Base-by-base conservation (phyloP, 169 alveolate genomes). In the Cryptosporidium parvum region DNA sequence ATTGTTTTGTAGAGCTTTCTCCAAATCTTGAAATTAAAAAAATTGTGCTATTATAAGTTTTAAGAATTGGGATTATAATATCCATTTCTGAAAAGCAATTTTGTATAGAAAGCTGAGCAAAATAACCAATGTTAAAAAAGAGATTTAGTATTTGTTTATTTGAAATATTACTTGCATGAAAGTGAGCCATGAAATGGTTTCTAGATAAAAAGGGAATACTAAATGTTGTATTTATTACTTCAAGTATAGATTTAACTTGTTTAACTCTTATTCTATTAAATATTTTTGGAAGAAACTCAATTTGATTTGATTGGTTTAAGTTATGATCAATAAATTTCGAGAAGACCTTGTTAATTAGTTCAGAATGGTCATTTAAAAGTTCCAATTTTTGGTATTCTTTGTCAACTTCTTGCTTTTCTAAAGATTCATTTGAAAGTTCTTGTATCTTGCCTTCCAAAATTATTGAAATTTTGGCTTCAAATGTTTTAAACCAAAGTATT, bases 151-250 rank as follows among this genome's bases (percentile, higher is more conserved):
- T 37, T 51, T 73, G 86, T 5, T 21, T 16, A 59, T 73, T 73
- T 5, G 69, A n/a, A 9, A 56, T 35, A 10, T 56, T 23, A 42
- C 21, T 23, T 23, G 23, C 18, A 21, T 73, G 71, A 73, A 56
- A 73, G 52, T 73, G 71, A n/a, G 70, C 48, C 86, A 73, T 73
- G 33, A 73, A 73, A n/a, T 73, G 70, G 33, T 73, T 73, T 73
- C 86, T 73, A 56, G 44, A 59, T 9, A 18, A 6, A 53, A 56
- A 73, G 1, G 86, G 86, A 18, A 73, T 39, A 3, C 52, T 59
- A 21, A 73, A 73, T 56, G 70, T 56, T 14, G 69, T 51, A 59
- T 37, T 23, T 31, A 73, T 73, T 73, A 33, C 70, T 58, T 35
- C 86, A 37, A 73, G 53, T 6, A 59, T 35, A 52, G 70, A 52